Base-by-base conservation (phyloP, 805 yeast genomes). In the Phaffomyces opuntiae region DNA sequence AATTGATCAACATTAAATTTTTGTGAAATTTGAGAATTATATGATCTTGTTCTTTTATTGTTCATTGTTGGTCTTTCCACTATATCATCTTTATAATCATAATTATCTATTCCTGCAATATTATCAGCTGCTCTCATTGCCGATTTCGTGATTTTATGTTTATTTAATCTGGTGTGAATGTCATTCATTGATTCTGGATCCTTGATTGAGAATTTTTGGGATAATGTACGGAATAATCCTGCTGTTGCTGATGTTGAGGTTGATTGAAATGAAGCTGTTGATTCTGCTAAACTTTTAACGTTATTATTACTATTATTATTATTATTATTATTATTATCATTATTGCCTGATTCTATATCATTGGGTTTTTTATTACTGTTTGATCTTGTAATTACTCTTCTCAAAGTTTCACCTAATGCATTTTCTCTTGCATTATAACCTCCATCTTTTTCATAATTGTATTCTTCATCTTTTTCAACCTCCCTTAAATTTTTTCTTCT, bases 51-150 rank as follows among this genome's bases (percentile, higher is more conserved):
- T 34, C 34, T 40, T 8, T 25, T 21, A 14, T 40, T 35, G 9
- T 37, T 24, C 6, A 46, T 42, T 3, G 40, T 35, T 3, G 36
- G 36, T 6, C 58, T 56, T n/a, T 51, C 42, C 17, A 38, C 9
- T 12, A 52, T 37, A 6, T 48, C 16, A 36, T 56, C 57, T 5
- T 50, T 46, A 12, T 48, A 24, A 38, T 52, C 54, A 42, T 52
- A 62, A 40, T 59, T 54, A n/a, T 65, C 64, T 32, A 70, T 66
- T 6, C 78, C 78, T 2, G 78, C 77, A 38, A 72, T 66, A 44
- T 66, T 67, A 49, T 74, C 68, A 0, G 78, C 60, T 42, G 71
- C 67, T 7, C 57, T 54, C 3, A 73, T 74, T 2, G 77, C 76
- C 32, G 59, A 63, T 9, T 52, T 50, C 1, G 76, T 67, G 42